Evolutionary conservation across 2,329 filamentous ascomycete genomes (phyloP), one percentile per base, ranked within the genome.

Genomic region (Claviceps spartinae): DNA sequence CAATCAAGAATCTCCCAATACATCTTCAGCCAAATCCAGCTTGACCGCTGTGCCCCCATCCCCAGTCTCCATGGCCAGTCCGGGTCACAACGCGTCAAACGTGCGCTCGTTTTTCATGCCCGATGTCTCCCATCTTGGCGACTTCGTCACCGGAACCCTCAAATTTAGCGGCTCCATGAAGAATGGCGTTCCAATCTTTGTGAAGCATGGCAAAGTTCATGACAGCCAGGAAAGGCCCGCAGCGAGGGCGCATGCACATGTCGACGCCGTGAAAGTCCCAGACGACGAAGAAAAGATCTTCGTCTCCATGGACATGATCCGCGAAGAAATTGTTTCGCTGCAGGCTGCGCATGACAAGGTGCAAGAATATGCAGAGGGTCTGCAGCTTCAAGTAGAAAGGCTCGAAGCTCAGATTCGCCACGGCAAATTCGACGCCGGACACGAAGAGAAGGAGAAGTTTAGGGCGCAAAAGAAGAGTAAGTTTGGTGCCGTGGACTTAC

Each of bases 221-320:
- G 73, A 78, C 52, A 69, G 63, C 36, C 55, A 59, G 7, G 62
- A 66, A 50, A 64, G 60, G 48, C 66, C 67, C 7, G 61, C 65
- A 2, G 60, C 56, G 3, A 58, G 53, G 8, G 55, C 68, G 14
- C 74, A 79, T 54, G 73, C 67, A 41, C 68, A 74, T 30, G 67
- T 79, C n/a, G 74, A 77, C 51, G 72, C 67, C 7, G 60, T 79
- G 20, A 67, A 71, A 47, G 64, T 79, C 8, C 72, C 75, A 3
- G 67, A 74, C 52, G 76, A 78, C 44, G 77, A 79, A 57, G 72
- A 78, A 61, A 72, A 74, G 56, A 79, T 79, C 34, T 78, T 79
- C 55, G 76, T 80, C 42, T 80, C 77, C 8, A 71, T 79, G 69
- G 77, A 79, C 73, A 79, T 79, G 73, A 77, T 80, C 66, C 74